A percentile compares a stretch with the other conserved stretches of the same genome.
phyloP scores from a whole-genome alignment of 345 rosid genomes.

The Nephelium lappaceum region DNA sequence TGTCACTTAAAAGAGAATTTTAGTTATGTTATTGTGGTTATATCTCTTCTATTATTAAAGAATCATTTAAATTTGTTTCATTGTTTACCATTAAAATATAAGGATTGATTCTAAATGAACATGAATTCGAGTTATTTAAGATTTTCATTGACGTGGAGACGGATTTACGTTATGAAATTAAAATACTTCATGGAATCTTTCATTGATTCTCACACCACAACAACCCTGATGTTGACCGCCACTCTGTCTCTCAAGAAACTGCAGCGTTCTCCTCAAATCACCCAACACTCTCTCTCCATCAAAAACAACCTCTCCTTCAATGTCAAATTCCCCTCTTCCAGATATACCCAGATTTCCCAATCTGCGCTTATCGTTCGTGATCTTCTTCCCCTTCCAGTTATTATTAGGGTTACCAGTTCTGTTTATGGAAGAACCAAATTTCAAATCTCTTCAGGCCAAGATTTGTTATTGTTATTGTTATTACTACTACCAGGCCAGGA shows the following conservation, averaged over 20 bases:
- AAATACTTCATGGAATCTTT: too few relatives aligned
- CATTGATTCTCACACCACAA: slow-evolving; percentile 63
- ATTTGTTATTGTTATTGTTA: not conserved
- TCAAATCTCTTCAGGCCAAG: slow-evolving; percentile 16
- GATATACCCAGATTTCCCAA: slow-evolving; percentile 56
- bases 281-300: slow-evolving; percentile 90
- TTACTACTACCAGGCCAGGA: slow-evolving; percentile 44
- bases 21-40: too few relatives aligned
- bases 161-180: too few relatives aligned
- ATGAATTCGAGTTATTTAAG: too few relatives aligned
- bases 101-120: too few relatives aligned
- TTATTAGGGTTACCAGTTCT: slow-evolving; percentile 25
- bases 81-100: too few relatives aligned
- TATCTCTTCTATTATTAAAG: too few relatives aligned
- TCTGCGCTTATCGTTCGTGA: slow-evolving; percentile 38
- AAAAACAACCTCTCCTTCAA: slow-evolving; percentile 85
- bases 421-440: slow-evolving; percentile 35
- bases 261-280: slow-evolving; percentile 85
- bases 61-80: too few relatives aligned
- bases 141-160: too few relatives aligned
- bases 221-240: slow-evolving; percentile 12
- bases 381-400: slow-evolving; percentile 86
- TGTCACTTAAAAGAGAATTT: too few relatives aligned
- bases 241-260: slow-evolving; percentile 72
- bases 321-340: slow-evolving; percentile 93